Evolutionary conservation across 257 asterid genomes (phyloP).

Genomic region (Orobanche coerulescens): DNA sequence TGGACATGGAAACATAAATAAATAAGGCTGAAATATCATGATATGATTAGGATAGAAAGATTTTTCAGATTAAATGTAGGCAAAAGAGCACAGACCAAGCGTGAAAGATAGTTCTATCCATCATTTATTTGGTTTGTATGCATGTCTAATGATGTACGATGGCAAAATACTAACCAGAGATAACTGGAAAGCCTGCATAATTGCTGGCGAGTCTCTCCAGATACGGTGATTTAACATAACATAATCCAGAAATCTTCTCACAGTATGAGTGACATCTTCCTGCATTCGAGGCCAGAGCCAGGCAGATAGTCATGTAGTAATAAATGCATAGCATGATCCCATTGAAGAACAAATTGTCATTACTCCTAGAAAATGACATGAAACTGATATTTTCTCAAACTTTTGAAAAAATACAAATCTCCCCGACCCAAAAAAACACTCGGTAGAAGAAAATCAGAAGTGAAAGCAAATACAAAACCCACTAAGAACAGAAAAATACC

Average conservation of each 20-base stretch:
- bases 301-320: not conserved
- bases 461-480: not conserved
- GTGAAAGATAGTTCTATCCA: not conserved
- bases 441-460: not conserved
- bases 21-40: no score
- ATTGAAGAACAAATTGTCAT: not conserved
- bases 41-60: not conserved
- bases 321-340: not conserved
- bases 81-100: not conserved
- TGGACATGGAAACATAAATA: no score
- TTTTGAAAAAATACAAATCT: not conserved
- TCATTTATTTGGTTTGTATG: not conserved
- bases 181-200: conserved; percentile 3
- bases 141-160: not conserved
- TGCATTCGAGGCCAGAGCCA: not conserved
- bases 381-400: not conserved
- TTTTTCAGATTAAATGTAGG: not conserved
- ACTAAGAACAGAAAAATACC: not conserved
- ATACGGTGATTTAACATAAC: not conserved
- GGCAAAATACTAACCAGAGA: conserved; percentile 1
- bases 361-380: not conserved
- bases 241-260: not conserved
- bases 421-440: not conserved
- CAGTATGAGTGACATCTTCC: not conserved
- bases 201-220: not conserved